Base-by-base conservation (phyloP, 495 filamentous ascomycete species). In the Penicillium desertorum region DNA sequence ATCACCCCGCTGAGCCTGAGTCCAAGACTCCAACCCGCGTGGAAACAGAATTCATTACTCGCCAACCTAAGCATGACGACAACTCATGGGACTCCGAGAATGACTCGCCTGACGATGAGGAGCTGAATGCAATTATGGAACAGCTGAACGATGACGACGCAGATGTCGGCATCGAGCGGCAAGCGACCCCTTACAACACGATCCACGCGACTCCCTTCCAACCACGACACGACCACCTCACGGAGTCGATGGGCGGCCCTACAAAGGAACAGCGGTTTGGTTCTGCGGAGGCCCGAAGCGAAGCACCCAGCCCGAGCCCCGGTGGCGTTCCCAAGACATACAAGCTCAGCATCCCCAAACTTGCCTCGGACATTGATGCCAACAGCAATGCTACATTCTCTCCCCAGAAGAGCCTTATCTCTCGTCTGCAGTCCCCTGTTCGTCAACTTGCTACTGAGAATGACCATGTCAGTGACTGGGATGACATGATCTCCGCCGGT, bases 51-150 rank as follows among this genome's bases (percentile, higher is more conserved):
- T 39, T 37, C 32, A 47, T 55, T 20, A 19, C 30, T 36, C 32
- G 42, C 2, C 16, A 47, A 6, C 43, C 32, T 39, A 27, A 39
- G 7, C 59, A 66, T 25, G 56, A 61, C 19, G 49, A 41, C 14
- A 41, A 49, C 11, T 48, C 59, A n/a, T 51, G 61, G 22, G 65
- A 69, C 32, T 67, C 71, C 20, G 71, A 56, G 10, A 58, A 68
- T 5, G 74, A 73, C 19, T 76, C 76, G 0, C 83, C 83, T 22
- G 85, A 88, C 42, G 87, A 89, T 58, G 85, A 87, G 54, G 90
- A 95, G 66, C 86, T 95, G 60, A 90, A 96, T 70, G 89, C 84
- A 25, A 79, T 96, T 51, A 94, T 96, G 89, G 85, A 86, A 17
- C 87, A 91, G 46, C 79, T 96, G 50, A 87, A 91, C 65, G 81